A percentile compares a stretch with the other conserved stretches of the same genome.
These are phyloP conservation scores for Massospora cicadina DNA, from an alignment of 371 early-diverging fungal genomes.

Conservation along the genomic window DNA sequence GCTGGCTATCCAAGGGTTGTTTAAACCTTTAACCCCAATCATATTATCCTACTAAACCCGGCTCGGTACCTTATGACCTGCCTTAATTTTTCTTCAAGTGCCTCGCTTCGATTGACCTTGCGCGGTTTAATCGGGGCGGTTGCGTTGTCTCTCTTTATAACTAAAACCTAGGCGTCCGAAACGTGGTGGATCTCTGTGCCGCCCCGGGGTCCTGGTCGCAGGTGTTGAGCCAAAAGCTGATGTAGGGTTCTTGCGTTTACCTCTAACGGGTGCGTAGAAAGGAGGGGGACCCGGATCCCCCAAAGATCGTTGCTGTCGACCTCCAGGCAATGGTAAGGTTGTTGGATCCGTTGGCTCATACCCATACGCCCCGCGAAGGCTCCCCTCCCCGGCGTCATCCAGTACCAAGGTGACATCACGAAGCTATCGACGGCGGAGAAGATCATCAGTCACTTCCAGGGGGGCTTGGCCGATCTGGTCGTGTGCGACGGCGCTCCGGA, in stretches of 20 bases:
- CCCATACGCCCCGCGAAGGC: slow-evolving; percentile 25
- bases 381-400: slow-evolving; percentile 83
- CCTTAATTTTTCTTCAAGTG: too few species aligned
- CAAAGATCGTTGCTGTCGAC: slow-evolving; percentile 94
- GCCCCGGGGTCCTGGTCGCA: slow-evolving; percentile 99
- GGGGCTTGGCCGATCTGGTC: slow-evolving; percentile 81
- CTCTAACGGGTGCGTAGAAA: slow-evolving; percentile 20
- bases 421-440: slow-evolving; percentile 76
- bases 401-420: slow-evolving; percentile 98
- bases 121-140: too few species aligned
- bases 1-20: too few species aligned
- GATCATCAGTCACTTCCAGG: slow-evolving; percentile 76
- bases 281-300: slow-evolving; percentile 33
- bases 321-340: slow-evolving; percentile 81
- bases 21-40: too few species aligned
- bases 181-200: slow-evolving; percentile 96
- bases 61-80: too few species aligned
- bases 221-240: slow-evolving; percentile 65
- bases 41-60: too few species aligned
- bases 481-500: slow-evolving; percentile 99
- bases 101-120: too few species aligned
- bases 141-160: too few species aligned
- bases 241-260: slow-evolving; percentile 14
- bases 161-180: slow-evolving; percentile 14
- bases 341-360: neutral